Evolutionary conservation across 345 rosid species (phyloP), one percentile per base, ranked within the genome.

Genomic region (Citrus inodora): DNA sequence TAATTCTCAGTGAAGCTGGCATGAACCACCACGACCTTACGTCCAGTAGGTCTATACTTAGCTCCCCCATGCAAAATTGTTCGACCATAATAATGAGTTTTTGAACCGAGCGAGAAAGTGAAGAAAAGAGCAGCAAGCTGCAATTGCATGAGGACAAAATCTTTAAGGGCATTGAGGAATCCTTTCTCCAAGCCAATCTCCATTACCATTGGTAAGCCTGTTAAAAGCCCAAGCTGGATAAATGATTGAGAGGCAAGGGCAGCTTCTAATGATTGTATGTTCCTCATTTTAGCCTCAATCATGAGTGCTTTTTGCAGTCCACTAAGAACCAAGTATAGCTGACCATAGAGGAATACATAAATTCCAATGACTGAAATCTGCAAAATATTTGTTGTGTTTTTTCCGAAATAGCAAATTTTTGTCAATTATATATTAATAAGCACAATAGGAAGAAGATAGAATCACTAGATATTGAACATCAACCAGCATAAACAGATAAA

Each of bases 131-230:
- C 87, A 77, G 99, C 99, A 59, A 95, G 90, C 79, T 95, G 99
- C 79, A 95, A 87, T 82, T 95, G 99, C 98, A 95, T 92, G 71
- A 95, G 98, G 76, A 93, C 84, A 84, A 95, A 95, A 83, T 95
- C 99, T 88, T 95, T 91, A 70, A 95, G 80, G 76, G 98, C 97
- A 67, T 84, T 87, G 55, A 95, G 93, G 84, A 93, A 93, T 76
- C 99, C 99, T 87, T 87, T 95, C 86, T 95, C 99, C 37, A 95
- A 93, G 61, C 96, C 99, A 28, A 95, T 88, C 82, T 95, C 99
- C 99, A 95, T 93, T 80, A 95, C 97, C 99, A 95, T 95, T 56
- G 99, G 99, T 64, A 95, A 84, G 80, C 99, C 99, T 0, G 99
- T 95, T 74, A 95, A 86, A 73, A 95, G 98, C 27, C 99, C 99